Base-by-base conservation (phyloP, 768 basidiomycete genomes). In the Tephrocybe sp. region DNA sequence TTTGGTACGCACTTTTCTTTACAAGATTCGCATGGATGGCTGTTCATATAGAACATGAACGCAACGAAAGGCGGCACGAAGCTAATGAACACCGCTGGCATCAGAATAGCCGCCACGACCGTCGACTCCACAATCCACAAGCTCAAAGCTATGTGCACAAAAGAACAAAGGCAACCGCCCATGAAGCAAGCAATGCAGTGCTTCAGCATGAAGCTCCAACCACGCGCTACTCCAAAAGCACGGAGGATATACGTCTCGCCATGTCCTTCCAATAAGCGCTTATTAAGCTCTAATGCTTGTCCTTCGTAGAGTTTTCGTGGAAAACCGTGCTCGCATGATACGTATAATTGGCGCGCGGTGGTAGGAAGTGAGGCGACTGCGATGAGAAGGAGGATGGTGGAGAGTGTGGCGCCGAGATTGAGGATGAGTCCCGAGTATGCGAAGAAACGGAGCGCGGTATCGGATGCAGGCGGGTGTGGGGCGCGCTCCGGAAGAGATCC, bases 351-450 rank as follows among this genome's bases (percentile, higher is more conserved):
- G 21, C 59, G 57, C 15, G 59, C 59, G 21, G 57, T 36, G 15
- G 57, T 54, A 16, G 59, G 59, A 12, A 60, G 59, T 4, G 57
- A 58, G 36, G 59, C 57, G 22, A 60, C 55, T 27, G 55, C 55
- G 36, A 60, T 54, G 49, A 60, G 59, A 3, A 60, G 50, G 36
- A 60, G 53, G 44, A 58, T 60, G 37, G 59, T 50, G 34, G 59
- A 60, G 27, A 60, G 50, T 2, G 57, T 60, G 1, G 59, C 56
- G 16, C 59, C 59, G 21, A 60, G 54, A 41, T 60, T 60, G 41
- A 60, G 55, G 29, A 57, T 45, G 4, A 60, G 57, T 11, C 55
- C 59, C 1, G 57, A 52, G 33, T 56, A 60, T 11, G 50, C 57
- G 34, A 60, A 60, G 46, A 58, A 58, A 4, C 57, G 54, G 23